Conservation (phyloP, 208 protist genomes). For the Zelonia costaricensis region DNA sequence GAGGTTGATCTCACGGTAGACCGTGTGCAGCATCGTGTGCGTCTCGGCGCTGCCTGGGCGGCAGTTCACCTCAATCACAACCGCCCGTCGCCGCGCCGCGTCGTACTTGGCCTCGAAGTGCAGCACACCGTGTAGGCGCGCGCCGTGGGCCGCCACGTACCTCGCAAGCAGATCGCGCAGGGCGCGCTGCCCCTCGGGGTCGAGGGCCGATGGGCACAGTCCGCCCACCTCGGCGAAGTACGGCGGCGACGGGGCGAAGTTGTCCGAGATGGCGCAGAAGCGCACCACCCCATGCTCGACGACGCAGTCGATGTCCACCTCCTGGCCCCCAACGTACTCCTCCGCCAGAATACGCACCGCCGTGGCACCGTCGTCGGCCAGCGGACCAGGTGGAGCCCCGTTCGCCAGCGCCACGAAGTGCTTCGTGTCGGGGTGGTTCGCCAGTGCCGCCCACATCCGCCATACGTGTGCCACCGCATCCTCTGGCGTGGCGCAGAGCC, state of each 20-base stretch:
- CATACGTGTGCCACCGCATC: constrained; percentile 52
- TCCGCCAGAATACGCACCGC: constrained; percentile 53
- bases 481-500: constrained; percentile 34
- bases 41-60: constrained; percentile 86
- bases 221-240: constrained; percentile 80
- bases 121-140: constrained; percentile 56
- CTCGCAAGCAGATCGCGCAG: constrained; percentile 50
- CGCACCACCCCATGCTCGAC: constrained; percentile 59
- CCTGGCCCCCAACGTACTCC: constrained; percentile 78
- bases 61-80: constrained; percentile 86
- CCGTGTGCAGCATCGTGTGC: constrained; percentile 52
- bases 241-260: constrained; percentile 55
- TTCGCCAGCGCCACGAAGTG: constrained; percentile 43
- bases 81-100: constrained; percentile 29
- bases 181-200: constrained; percentile 21
- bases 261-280: constrained; percentile 80
- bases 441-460: constrained; percentile 42
- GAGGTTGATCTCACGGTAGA: constrained; percentile 60
- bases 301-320: constrained; percentile 83
- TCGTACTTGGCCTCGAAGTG: constrained; percentile 91
- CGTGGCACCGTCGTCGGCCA: neutral
- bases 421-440: constrained; percentile 39
- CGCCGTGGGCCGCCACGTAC: constrained; percentile 38
- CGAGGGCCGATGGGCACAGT: constrained; percentile 46
- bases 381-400: neutral